phyloP scores from a whole-genome alignment of 495 filamentous ascomycete species.

The Xylona heveae region DNA sequence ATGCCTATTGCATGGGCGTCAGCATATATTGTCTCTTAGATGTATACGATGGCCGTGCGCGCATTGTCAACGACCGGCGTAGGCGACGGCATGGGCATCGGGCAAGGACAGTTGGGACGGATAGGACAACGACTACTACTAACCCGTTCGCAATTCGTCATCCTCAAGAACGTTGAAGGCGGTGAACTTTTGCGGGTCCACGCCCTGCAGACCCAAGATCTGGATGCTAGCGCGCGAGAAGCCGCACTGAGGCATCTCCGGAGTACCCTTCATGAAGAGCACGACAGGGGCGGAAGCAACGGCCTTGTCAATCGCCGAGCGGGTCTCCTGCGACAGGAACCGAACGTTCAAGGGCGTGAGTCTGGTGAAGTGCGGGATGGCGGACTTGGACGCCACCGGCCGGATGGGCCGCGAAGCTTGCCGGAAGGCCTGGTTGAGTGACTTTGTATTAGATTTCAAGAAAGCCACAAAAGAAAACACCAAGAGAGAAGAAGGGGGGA shows the following conservation, averaged over 20 bases:
- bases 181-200: slow-evolving; percentile 88
- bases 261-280: slow-evolving; percentile 97
- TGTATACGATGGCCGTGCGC: background rate
- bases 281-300: slow-evolving; percentile 73
- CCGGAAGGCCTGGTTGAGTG: slow-evolving; percentile 11
- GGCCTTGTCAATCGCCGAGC: slow-evolving; percentile 68
- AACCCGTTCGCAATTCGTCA: slow-evolving; percentile 66
- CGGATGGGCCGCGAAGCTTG: slow-evolving; percentile 7
- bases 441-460: no score
- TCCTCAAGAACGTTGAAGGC: slow-evolving; percentile 95
- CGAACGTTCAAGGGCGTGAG: slow-evolving; percentile 24
- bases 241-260: slow-evolving; percentile 91
- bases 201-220: slow-evolving; percentile 82
- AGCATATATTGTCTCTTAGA: background rate
- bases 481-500: no score
- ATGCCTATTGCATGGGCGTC: slow-evolving; percentile 37
- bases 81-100: no score
- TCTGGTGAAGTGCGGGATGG: slow-evolving; percentile 5
- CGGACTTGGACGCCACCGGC: background rate
- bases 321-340: slow-evolving; percentile 55
- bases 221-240: slow-evolving; percentile 92
- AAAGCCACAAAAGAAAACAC: no score
- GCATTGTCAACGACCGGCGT: no score
- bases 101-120: background rate
- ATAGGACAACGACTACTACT: slow-evolving; percentile 9